Evolutionary conservation across 2,329 filamentous ascomycete species (phyloP), one percentile per base, ranked within the genome.

Genomic region (Botrytis fabae): DNA sequence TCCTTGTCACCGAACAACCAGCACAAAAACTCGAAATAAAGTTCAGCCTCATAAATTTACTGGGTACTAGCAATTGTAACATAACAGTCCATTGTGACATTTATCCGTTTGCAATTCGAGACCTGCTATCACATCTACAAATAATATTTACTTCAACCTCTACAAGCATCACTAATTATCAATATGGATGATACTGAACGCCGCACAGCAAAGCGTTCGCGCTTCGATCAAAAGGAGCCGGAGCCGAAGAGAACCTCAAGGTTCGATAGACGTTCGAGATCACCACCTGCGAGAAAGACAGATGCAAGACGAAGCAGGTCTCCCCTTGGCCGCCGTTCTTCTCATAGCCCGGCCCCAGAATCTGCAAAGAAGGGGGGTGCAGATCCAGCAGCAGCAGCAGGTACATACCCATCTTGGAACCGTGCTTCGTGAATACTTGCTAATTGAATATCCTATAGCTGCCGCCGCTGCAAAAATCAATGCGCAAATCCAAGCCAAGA

Each of bases 221-320:
- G 95, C 82, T 98, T 98, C 83, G 95, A 98, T 81, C 93, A 97
- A 83, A 96, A 91, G 64, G 93, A 95, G 81, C 90, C 93, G 9
- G 93, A 96, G 80, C 90, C 92, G 73, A 91, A 91, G 80, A 87
- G 90, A 78, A 81, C 88, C 61, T 97, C 94, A 68, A 90, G 95
- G 81, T 98, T 97, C 83, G 95, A 98, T 83, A 90, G 95, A 79
- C 92, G 96, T 79, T 98, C 96, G 73, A 92, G 94, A 77, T 97
- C 94, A 46, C 94, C 94, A 35, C 83, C 84, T 74, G 83, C 86
- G 40, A 87, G 89, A 79, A 89, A 90, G 78, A 86, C 89, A 40
- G 93, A 97, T 75, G 84, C 88, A 63, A 85, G 87, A 77, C 91
- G 95, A 81, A 94, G 93, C 78, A 92, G 95, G 78, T 98, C 94